These are phyloP conservation scores for Lithocarpus polystachyus DNA, from an alignment of 306 rosid genomes.

Conservation along the genomic window DNA sequence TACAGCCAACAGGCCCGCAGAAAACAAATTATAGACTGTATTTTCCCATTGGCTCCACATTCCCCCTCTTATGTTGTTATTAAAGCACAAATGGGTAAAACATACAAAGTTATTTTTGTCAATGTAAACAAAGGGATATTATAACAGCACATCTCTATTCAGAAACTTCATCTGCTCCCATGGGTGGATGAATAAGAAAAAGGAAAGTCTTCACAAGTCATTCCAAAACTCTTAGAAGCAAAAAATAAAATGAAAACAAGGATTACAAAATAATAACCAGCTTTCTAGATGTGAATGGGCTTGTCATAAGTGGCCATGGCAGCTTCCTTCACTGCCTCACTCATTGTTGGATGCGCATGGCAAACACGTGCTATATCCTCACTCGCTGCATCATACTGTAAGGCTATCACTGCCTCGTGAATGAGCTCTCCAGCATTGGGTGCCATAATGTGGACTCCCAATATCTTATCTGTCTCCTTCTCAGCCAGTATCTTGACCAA, in stretches of 20 bases:
- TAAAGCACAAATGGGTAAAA: slow-evolving; percentile 32
- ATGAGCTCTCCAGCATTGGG: slow-evolving; percentile 97
- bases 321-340: slow-evolving; percentile 98
- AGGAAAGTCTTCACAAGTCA: slow-evolving; percentile 44
- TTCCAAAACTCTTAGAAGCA: slow-evolving; percentile 36
- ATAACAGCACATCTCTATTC: slow-evolving; percentile 37
- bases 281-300: slow-evolving; percentile 84
- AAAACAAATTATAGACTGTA: neutral
- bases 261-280: slow-evolving; percentile 15
- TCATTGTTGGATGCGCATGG: slow-evolving; percentile 99
- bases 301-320: slow-evolving; percentile 99
- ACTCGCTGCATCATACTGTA: slow-evolving; percentile 87
- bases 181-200: slow-evolving; percentile 30
- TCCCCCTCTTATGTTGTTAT: slow-evolving; percentile 36
- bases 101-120: slow-evolving; percentile 40
- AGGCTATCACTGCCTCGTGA: slow-evolving; percentile 87
- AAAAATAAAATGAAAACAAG: slow-evolving; percentile 37
- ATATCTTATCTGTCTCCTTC: slow-evolving; percentile 89
- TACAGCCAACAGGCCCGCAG: neutral
- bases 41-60: neutral
- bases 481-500: slow-evolving; percentile 89
- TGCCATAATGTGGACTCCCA: slow-evolving; percentile 98
- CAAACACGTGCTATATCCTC: slow-evolving; percentile 99
- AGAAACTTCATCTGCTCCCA: slow-evolving; percentile 40
- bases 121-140: slow-evolving; percentile 26